Conservation (phyloP, 2,329 filamentous ascomycete species). For the Lasiodiplodia citricola region DNA sequence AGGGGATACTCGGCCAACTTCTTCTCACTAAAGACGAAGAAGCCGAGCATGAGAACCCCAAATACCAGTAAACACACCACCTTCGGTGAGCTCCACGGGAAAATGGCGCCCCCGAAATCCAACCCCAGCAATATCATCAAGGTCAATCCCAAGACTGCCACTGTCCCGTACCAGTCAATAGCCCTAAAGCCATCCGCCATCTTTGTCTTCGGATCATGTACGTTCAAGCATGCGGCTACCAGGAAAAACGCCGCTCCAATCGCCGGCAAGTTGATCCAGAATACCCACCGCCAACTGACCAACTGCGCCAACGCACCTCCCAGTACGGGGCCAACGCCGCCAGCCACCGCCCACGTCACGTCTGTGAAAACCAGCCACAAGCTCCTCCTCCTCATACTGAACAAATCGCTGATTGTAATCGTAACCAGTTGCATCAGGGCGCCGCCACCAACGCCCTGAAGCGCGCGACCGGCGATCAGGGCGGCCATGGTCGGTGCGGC, state of each 20-base stretch:
- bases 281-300: slow-evolving; percentile 60
- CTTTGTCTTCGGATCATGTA: slow-evolving; percentile 60
- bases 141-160: slow-evolving; percentile 39
- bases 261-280: slow-evolving; percentile 62
- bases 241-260: slow-evolving; percentile 56
- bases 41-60: slow-evolving; percentile 53
- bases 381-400: slow-evolving; percentile 54
- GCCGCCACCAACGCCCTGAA: slow-evolving; percentile 62
- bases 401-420: slow-evolving; percentile 62
- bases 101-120: slow-evolving; percentile 59
- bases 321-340: slow-evolving; percentile 58
- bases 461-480: slow-evolving; percentile 58
- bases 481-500: slow-evolving; percentile 54
- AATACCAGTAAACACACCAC: slow-evolving; percentile 62
- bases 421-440: slow-evolving; percentile 59
- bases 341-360: slow-evolving; percentile 61
- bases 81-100: slow-evolving; percentile 60
- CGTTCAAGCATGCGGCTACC: slow-evolving; percentile 58
- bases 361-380: slow-evolving; percentile 59
- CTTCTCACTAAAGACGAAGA: slow-evolving; percentile 68
- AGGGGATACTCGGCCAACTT: slow-evolving; percentile 68
- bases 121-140: slow-evolving; percentile 60
- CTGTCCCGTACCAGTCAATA: slow-evolving; percentile 62
- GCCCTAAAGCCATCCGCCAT: slow-evolving; percentile 56
- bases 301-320: slow-evolving; percentile 57